phyloP scores from a whole-genome alignment of 1,139 yeast species.

The Sugiyamaella sp. region DNA sequence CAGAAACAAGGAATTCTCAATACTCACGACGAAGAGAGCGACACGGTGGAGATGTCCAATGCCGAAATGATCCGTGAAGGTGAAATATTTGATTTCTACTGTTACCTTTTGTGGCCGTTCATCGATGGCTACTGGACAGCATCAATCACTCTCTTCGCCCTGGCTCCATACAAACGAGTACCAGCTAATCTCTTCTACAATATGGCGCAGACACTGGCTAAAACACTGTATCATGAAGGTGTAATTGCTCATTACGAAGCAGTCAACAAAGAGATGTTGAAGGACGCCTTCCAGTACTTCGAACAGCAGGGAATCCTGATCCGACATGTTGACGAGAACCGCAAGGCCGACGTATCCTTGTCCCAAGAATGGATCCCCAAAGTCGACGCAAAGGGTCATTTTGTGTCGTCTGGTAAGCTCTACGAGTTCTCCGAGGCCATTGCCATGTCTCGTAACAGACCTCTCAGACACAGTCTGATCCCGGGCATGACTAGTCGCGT shows the following conservation, averaged over 20 bases:
- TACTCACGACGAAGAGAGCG: slow-evolving; percentile 29
- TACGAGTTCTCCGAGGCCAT: slow-evolving; percentile 39
- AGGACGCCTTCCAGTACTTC: slow-evolving; percentile 43
- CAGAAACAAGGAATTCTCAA: slow-evolving; percentile 40
- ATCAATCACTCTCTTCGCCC: slow-evolving; percentile 43
- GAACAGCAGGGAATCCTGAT: slow-evolving; percentile 42
- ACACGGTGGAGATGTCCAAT: slow-evolving; percentile 36
- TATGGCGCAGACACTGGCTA: slow-evolving; percentile 45
- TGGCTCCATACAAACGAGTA: slow-evolving; percentile 31
- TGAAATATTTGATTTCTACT: slow-evolving; percentile 47
- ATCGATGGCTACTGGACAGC: slow-evolving; percentile 51
- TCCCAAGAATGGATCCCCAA: slow-evolving; percentile 32
- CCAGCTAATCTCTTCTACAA: slow-evolving; percentile 41
- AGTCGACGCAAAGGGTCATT: slow-evolving; percentile 25
- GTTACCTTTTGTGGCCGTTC: slow-evolving; percentile 49
- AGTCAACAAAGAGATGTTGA: slow-evolving; percentile 47
- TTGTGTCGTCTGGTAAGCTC: slow-evolving; percentile 35
- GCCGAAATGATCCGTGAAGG: slow-evolving; percentile 39
- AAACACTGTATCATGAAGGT: slow-evolving; percentile 49
- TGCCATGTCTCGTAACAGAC: slow-evolving; percentile 38
- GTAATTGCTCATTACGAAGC: slow-evolving; percentile 48
- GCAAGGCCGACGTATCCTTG: slow-evolving; percentile 24
- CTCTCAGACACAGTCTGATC: slow-evolving; percentile 32
- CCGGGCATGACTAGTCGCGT: slow-evolving; percentile 31
- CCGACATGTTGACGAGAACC: slow-evolving; percentile 25